Percentiles rank a stretch among this genome's conserved stretches.
Conservation (phyloP, 2,329 filamentous ascomycete genomes). For the Rhynchosporium agropyri region DNA sequence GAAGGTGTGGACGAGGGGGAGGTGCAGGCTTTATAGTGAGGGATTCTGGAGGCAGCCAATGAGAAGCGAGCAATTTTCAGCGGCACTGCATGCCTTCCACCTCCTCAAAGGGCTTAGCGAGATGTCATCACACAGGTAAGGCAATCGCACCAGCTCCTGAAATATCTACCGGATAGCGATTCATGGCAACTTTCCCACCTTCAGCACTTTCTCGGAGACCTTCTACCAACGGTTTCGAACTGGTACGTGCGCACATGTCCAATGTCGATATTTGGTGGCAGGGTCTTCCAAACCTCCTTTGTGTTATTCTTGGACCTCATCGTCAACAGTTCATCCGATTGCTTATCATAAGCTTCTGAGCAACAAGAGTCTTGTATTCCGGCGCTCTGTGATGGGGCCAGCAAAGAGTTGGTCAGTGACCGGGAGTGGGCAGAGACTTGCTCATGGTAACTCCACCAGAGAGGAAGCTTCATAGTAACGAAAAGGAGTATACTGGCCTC, state of each 20-base stretch:
- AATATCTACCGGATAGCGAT: not conserved
- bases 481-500: no score
- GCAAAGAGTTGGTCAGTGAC: no score
- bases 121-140: constrained; percentile 22
- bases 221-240: not conserved
- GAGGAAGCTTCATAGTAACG: no score
- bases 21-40: constrained; percentile 37
- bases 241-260: constrained; percentile 4
- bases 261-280: not conserved
- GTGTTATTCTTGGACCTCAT: not conserved
- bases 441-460: no score
- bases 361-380: no score
- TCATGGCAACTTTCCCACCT: not conserved
- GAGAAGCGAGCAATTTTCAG: constrained; percentile 21
- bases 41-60: constrained; percentile 28
- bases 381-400: no score
- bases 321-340: no score
- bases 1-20: constrained; percentile 36
- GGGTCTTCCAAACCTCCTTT: not conserved
- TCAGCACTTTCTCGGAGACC: not conserved
- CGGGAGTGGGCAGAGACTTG: no score
- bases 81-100: constrained; percentile 24
- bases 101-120: constrained; percentile 30
- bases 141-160: not conserved
- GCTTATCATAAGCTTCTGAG: no score